phyloP scores from a whole-genome alignment of 768 basidiomycete species.

The Lyophyllum atratum region DNA sequence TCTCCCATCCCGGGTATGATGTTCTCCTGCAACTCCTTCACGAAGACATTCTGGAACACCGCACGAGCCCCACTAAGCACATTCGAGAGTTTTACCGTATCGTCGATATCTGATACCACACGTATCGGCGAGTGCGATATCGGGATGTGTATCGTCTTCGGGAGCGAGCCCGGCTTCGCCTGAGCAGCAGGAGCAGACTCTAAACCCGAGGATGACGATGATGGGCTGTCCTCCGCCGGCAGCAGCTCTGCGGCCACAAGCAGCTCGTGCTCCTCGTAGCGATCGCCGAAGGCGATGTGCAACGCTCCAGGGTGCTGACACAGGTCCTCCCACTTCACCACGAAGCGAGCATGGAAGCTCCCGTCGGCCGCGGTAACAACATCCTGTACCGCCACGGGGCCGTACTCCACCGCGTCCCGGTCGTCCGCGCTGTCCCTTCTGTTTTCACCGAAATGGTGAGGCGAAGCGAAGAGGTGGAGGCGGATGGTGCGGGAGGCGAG shows the following conservation, averaged over 20 bases:
- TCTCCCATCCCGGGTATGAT: slow-evolving; percentile 82
- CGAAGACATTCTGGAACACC: slow-evolving; percentile 91
- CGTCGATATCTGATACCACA: slow-evolving; percentile 92
- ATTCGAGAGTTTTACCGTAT: slow-evolving; percentile 83
- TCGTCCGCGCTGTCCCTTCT: slow-evolving; percentile 22
- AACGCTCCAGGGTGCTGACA: slow-evolving; percentile 59
- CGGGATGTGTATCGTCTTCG: slow-evolving; percentile 39
- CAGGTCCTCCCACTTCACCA: slow-evolving; percentile 69
- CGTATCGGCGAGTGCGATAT: slow-evolving; percentile 68
- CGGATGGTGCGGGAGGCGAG: slow-evolving; percentile 64
- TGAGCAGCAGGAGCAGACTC: background rate
- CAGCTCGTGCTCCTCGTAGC: slow-evolving; percentile 53
- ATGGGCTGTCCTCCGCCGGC: slow-evolving; percentile 26
- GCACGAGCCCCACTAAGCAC: slow-evolving; percentile 78
- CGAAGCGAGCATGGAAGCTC: slow-evolving; percentile 66
- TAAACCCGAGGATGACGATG: slow-evolving; percentile 8
- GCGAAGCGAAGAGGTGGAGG: slow-evolving; percentile 58
- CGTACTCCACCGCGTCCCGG: slow-evolving; percentile 30
- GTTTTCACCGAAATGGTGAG: slow-evolving; percentile 23
- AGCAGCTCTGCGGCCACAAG: slow-evolving; percentile 56
- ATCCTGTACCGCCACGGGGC: slow-evolving; percentile 51
- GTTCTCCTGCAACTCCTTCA: slow-evolving; percentile 76
- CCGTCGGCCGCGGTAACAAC: slow-evolving; percentile 70
- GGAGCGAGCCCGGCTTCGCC: slow-evolving; percentile 5
- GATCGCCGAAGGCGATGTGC: slow-evolving; percentile 59